Percentiles rank a stretch among this genome's conserved stretches.
Evolutionary conservation across 768 basidiomycete species (phyloP).

Genomic region (Pleurotus sapidus): DNA sequence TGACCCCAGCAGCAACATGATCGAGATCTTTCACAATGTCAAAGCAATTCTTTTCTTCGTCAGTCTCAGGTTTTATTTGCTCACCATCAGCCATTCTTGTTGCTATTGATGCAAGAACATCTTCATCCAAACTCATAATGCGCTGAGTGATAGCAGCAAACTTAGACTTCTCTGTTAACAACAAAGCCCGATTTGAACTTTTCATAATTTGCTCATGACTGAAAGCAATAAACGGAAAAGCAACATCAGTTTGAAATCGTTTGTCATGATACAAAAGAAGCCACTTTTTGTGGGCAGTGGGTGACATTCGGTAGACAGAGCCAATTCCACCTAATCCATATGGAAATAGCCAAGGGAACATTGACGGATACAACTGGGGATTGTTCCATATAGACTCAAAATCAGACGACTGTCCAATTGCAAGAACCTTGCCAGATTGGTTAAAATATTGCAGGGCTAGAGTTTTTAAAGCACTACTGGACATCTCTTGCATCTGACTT

Average conservation of each 20-base stretch:
- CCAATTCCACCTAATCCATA: constrained; percentile 33
- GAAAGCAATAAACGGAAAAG: constrained; percentile 23
- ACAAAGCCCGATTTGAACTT: constrained; percentile 20
- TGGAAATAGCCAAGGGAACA: constrained; percentile 36
- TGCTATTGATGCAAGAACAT: constrained; percentile 16
- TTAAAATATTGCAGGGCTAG: constrained; percentile 14
- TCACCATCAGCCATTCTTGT: constrained; percentile 21
- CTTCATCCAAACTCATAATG: constrained; percentile 18
- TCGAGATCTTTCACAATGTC: constrained; percentile 30
- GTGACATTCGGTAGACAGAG: constrained; percentile 8
- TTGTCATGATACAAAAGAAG: constrained; percentile 29
- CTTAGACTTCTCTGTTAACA: constrained; percentile 21
- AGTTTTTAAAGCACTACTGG: constrained; percentile 14
- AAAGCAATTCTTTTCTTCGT: constrained; percentile 32
- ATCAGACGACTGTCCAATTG: constrained; percentile 13
- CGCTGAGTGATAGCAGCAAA: constrained; percentile 23
- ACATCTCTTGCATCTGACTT: constrained; percentile 11
- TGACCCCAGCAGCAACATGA: constrained; percentile 26
- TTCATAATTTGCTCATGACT: constrained; percentile 27
- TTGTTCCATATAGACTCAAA: constrained; percentile 23
- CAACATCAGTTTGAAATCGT: constrained; percentile 23
- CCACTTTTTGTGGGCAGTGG: constrained; percentile 20
- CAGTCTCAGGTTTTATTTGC: constrained; percentile 20
- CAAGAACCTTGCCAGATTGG: constrained; percentile 16
- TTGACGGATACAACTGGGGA: constrained; percentile 24